Conservation (phyloP, 2,329 filamentous ascomycete genomes). For the Fusarium tjaetaba region DNA sequence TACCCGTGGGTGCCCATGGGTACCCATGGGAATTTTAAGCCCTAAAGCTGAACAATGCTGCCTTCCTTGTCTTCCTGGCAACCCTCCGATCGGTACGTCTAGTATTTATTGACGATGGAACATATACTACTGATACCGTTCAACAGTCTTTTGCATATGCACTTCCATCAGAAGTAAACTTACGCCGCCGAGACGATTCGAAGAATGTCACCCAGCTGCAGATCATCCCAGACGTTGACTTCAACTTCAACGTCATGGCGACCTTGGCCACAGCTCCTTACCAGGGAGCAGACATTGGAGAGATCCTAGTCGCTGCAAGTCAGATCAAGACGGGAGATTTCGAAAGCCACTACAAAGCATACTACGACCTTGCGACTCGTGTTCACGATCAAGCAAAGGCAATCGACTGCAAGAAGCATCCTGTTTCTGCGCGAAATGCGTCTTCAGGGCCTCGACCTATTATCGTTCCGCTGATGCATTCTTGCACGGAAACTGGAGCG, state of each 20-base stretch:
- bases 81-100: not conserved
- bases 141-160: not conserved
- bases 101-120: not conserved
- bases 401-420: slow-evolving; percentile 33
- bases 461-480: slow-evolving; percentile 56
- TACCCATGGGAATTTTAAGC: too few species aligned
- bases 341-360: slow-evolving; percentile 38
- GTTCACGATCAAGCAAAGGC: slow-evolving; percentile 32
- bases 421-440: slow-evolving; percentile 40
- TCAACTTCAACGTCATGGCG: slow-evolving; percentile 9
- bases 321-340: slow-evolving; percentile 39
- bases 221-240: slow-evolving; percentile 1
- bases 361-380: slow-evolving; percentile 38
- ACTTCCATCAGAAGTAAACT: not conserved
- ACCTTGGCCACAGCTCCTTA: not conserved
- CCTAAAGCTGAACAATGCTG: not conserved
- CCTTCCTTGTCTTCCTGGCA: not conserved
- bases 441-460: slow-evolving; percentile 54
- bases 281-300: slow-evolving; percentile 41
- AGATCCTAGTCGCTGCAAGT: slow-evolving; percentile 47
- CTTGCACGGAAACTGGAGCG: slow-evolving; percentile 52
- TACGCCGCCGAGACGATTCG: too few species aligned
- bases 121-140: not conserved
- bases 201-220: slow-evolving; percentile 1
- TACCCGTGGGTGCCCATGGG: too few species aligned